These are phyloP conservation scores for Aspergillus sp. DNA, from an alignment of 2,329 filamentous ascomycete genomes.

Conservation along the genomic window DNA sequence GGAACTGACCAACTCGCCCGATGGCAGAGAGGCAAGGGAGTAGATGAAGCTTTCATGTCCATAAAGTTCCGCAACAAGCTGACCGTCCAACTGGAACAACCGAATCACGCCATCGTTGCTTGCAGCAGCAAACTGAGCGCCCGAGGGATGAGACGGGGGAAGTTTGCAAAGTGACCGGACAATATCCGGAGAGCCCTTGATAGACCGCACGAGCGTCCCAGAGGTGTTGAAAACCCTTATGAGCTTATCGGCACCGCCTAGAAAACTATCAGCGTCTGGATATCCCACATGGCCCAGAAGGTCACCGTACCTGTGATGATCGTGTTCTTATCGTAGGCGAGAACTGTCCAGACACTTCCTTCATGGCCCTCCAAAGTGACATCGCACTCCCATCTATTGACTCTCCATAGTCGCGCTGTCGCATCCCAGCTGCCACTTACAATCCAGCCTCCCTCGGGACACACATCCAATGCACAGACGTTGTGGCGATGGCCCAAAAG, in stretches of 20 bases:
- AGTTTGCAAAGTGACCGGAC: conserved; percentile 81
- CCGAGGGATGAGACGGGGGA: conserved; percentile 64
- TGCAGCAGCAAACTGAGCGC: conserved; percentile 87
- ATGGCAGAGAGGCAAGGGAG: conserved; percentile 64
- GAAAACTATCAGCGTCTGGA: conserved; percentile 9
- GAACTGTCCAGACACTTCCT: conserved; percentile 81
- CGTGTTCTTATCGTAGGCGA: conserved; percentile 69
- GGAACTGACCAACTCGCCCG: conserved; percentile 80
- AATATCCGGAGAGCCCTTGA: conserved; percentile 67
- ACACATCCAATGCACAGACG: conserved; percentile 76
- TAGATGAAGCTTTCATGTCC: conserved; percentile 97
- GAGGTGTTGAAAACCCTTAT: conserved; percentile 70
- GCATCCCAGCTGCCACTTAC: conserved; percentile 93
- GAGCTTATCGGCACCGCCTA: conserved; percentile 75
- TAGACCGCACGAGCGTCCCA: conserved; percentile 54
- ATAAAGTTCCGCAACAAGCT: conserved; percentile 64
- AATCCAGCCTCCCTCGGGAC: conserved; percentile 60
- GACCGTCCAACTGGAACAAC: conserved; percentile 73
- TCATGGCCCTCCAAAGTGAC: conserved; percentile 65
- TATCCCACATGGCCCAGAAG: background rate
- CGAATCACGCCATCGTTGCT: conserved; percentile 86
- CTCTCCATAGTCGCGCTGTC: conserved; percentile 74
- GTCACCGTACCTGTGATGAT: conserved; percentile 57
- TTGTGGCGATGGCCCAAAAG: conserved; percentile 81
- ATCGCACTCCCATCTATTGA: conserved; percentile 76